phyloP scores from a whole-genome alignment of 2,329 filamentous ascomycete genomes.

The Exophiala lecanii-corni region DNA sequence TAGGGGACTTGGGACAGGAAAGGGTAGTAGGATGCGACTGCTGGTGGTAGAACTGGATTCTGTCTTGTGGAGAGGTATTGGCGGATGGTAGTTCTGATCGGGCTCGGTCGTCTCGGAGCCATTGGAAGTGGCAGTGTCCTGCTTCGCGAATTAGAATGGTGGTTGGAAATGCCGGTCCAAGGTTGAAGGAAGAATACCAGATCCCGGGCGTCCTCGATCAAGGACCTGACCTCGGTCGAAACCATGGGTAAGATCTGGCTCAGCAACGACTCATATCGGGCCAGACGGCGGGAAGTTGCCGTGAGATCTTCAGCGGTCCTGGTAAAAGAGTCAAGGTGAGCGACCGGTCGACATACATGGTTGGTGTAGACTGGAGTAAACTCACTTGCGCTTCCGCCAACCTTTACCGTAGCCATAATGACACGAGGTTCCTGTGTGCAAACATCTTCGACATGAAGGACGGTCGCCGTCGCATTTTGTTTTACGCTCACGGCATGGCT shows the following conservation, averaged over 20 bases:
- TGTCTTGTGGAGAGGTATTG: constrained; percentile 5
- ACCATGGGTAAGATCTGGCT: constrained; percentile 26
- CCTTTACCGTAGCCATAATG: constrained; percentile 28
- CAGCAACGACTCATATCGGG: constrained; percentile 25
- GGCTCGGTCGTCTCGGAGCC: constrained; percentile 21
- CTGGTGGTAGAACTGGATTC: constrained; percentile 10
- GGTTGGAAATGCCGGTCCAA: neutral
- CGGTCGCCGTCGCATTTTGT: constrained; percentile 27
- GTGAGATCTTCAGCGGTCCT: constrained; percentile 27
- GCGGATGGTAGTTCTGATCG: constrained; percentile 10
- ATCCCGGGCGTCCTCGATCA: constrained; percentile 26
- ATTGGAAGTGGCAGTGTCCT: constrained; percentile 20
- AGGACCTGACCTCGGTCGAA: constrained; percentile 19
- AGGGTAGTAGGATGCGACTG: constrained; percentile 16
- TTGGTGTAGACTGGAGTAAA: neutral
- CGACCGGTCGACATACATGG: neutral
- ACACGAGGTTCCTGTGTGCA: constrained; percentile 26
- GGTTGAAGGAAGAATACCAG: constrained; percentile 11
- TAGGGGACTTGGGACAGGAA: constrained; percentile 17
- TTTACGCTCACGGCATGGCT: constrained; percentile 27
- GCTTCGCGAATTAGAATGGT: neutral
- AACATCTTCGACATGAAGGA: constrained; percentile 25
- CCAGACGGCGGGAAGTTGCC: constrained; percentile 23
- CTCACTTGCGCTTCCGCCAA: constrained; percentile 28
- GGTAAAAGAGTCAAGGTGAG: constrained; percentile 6